Base-by-base conservation (phyloP, 129 eudicot species). In the Saussurea involucrata region DNA sequence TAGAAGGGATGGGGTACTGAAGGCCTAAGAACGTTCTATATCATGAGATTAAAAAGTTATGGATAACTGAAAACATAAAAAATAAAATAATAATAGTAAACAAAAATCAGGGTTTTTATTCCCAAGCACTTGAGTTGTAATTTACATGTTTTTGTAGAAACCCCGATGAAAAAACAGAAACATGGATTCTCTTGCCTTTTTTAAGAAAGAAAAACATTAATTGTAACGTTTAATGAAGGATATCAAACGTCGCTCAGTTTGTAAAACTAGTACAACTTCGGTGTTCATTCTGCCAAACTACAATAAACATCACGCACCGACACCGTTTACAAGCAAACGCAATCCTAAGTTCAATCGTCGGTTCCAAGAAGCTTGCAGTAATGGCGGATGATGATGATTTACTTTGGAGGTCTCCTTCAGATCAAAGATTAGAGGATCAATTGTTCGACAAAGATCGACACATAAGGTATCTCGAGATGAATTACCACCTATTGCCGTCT, bases 401-500 rank as follows among this genome's bases (percentile, higher is more conserved):
- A 12, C 61, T 31, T 5, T 29, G 63, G 71, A 24, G 49, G 22
- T 77, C 78, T 7, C 27, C 80, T 32, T 6, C 36, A 28, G 69
- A 71, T 25, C 4, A 31, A 18, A 24, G 67, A 63, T 61, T 71
- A 66, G 36, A 75, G 63, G 76, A 53, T 31, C 32, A 66, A 69
- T 32, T 3, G 34, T 92, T 92, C 81, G 96, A 92, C 18, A 85
- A 71, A 71, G 92, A 90, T 53, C 90, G 90, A 44, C 97, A 95
- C 76, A 73, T 92, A 18, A 40, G 27, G 9, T 95, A 73, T 29
- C 80, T 95, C 27, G 76, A 86, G 85, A 89, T 95, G 99, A 95
- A 92, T 83, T 85, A 83, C 78, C 76, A 90, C 24, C 29, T 89
- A 8, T 24, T 95, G 69, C 97, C 99, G 12, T 77, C 89, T 12